Evolutionary conservation across 805 yeast genomes (phyloP).

Genomic region (Saturnispora besseyi): DNA sequence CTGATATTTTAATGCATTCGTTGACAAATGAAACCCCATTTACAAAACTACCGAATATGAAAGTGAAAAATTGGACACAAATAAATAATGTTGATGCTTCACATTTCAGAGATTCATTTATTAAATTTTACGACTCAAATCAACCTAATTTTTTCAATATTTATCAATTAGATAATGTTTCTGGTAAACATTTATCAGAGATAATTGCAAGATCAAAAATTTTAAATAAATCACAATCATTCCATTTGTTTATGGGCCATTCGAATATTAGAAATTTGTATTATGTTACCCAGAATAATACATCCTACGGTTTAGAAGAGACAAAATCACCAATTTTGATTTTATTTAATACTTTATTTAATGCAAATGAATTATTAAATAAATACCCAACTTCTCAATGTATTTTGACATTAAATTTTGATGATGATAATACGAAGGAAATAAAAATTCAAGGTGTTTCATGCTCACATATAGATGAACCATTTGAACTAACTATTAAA

Average conservation of each 20-base stretch:
- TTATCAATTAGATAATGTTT: slow-evolving; percentile 19
- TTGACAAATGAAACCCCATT: slow-evolving; percentile 78
- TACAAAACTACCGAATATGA: slow-evolving; percentile 52
- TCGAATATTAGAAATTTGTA: slow-evolving; percentile 28
- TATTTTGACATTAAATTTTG: slow-evolving; percentile 19
- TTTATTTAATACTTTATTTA: slow-evolving; percentile 50
- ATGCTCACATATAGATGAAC: slow-evolving; percentile 14
- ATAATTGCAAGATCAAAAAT: slow-evolving; percentile 60
- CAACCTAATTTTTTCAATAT: slow-evolving; percentile 13
- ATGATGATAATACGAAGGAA: slow-evolving; percentile 10
- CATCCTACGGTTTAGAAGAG: slow-evolving; percentile 43
- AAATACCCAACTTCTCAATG: slow-evolving; percentile 21
- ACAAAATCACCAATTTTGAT: slow-evolving; percentile 56
- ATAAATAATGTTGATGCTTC: slow-evolving; percentile 48
- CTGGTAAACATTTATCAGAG: slow-evolving; percentile 39
- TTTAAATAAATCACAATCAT: slow-evolving; percentile 71
- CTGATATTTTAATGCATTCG: slow-evolving; percentile 86
- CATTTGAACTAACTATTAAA: slow-evolving; percentile 21
- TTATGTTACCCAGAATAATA: slow-evolving; percentile 61
- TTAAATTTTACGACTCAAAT: slow-evolving; percentile 22
- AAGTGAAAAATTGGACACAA: slow-evolving; percentile 59
- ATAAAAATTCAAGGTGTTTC: slow-evolving; percentile 24
- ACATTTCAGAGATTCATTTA: slow-evolving; percentile 28
- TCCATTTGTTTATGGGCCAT: slow-evolving; percentile 64
- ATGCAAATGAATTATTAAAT: slow-evolving; percentile 27